phyloP scores from a whole-genome alignment of 2,329 filamentous ascomycete genomes.

The Colletotrichum zoysiae region DNA sequence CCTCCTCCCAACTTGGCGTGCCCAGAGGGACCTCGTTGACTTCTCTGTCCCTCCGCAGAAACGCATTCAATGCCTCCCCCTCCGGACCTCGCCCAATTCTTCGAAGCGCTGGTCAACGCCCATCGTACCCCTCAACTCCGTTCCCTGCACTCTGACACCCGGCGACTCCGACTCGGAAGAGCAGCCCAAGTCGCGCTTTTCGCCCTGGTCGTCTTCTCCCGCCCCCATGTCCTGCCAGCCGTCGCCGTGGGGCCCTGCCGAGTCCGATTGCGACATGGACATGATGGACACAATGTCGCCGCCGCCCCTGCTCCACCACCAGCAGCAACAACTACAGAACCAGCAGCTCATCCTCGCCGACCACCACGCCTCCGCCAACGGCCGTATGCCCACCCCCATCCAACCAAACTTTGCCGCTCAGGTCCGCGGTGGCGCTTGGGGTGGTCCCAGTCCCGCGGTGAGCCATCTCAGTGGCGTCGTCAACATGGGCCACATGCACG shows the following conservation, averaged over 20 bases:
- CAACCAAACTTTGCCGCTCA: constrained; percentile 69
- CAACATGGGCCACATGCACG: constrained; percentile 56
- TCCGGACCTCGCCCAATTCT: constrained; percentile 60
- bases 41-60: constrained; percentile 56
- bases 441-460: constrained; percentile 47
- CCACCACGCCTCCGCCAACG: constrained; percentile 47
- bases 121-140: constrained; percentile 36
- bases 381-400: constrained; percentile 71
- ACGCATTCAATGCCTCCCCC: constrained; percentile 65
- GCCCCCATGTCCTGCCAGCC: constrained; percentile 45
- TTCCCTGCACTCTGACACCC: constrained; percentile 51
- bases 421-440: constrained; percentile 65
- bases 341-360: constrained; percentile 43
- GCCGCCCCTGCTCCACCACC: constrained; percentile 49
- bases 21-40: constrained; percentile 10
- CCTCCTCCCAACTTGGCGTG: not conserved
- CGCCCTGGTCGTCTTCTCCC: constrained; percentile 49
- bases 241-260: constrained; percentile 39
- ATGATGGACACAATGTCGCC: constrained; percentile 54
- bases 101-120: constrained; percentile 46
- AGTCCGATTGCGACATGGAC: constrained; percentile 60
- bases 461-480: constrained; percentile 52
- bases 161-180: constrained; percentile 57
- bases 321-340: constrained; percentile 48
- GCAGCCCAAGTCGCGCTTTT: constrained; percentile 49